These are phyloP conservation scores for Plectosphaerella plurivora DNA, from an alignment of 2,329 filamentous ascomycete species.

Conservation along the genomic window DNA sequence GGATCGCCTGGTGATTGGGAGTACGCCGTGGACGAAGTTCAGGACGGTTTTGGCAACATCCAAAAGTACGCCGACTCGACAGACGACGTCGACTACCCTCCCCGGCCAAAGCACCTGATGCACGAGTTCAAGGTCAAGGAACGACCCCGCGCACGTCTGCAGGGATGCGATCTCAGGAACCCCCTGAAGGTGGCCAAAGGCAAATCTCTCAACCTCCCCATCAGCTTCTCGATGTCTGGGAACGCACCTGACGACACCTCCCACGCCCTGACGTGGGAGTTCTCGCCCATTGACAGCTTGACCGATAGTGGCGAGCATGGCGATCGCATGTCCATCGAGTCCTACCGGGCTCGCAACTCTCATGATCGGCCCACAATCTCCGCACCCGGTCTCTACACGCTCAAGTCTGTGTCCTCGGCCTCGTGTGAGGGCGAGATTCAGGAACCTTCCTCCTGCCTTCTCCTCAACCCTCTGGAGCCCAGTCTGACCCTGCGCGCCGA, in stretches of 20 bases:
- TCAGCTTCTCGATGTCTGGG: slow-evolving; percentile 63
- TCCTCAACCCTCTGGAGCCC: slow-evolving; percentile 88
- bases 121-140: slow-evolving; percentile 84
- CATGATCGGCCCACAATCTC: slow-evolving; percentile 64
- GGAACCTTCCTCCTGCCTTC: slow-evolving; percentile 88
- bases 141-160: slow-evolving; percentile 68
- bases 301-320: slow-evolving; percentile 67
- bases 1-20: slow-evolving; percentile 74
- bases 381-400: slow-evolving; percentile 78
- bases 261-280: slow-evolving; percentile 75
- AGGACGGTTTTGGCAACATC: slow-evolving; percentile 84
- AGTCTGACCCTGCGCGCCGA: slow-evolving; percentile 69
- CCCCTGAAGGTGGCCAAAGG: slow-evolving; percentile 83
- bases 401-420: slow-evolving; percentile 74
- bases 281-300: slow-evolving; percentile 69
- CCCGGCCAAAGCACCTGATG: slow-evolving; percentile 58
- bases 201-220: slow-evolving; percentile 60
- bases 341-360: slow-evolving; percentile 56
- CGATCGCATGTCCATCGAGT: slow-evolving; percentile 50
- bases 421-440: slow-evolving; percentile 84
- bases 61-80: slow-evolving; percentile 65
- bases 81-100: slow-evolving; percentile 65
- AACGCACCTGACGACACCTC: slow-evolving; percentile 55
- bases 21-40: slow-evolving; percentile 87
- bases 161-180: slow-evolving; percentile 72